Evolutionary conservation across 495 filamentous ascomycete species (phyloP), one percentile per base, ranked within the genome.

Genomic region (Terfezia boudieri): DNA sequence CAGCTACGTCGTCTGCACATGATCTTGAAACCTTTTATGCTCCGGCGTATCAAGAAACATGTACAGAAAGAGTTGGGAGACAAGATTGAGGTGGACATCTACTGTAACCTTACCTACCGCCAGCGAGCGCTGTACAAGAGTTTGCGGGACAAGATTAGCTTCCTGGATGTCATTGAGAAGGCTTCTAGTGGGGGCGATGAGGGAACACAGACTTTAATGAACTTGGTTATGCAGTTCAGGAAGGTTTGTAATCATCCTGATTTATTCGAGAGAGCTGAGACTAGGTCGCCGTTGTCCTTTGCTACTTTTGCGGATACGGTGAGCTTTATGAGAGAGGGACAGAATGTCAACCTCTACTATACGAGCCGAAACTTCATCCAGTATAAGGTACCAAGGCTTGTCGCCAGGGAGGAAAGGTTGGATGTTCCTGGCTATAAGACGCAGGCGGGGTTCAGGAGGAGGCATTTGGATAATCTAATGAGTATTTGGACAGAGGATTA

Each of bases 171-270:
- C 48, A 92, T 96, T 57, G 90, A 99, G 68, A 96, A 95, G 74
- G 88, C 88, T 10, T 84, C 88, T 5, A 73, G 89, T 53, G 92
- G 92, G 36, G 89, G 94, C 62, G 90, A 99, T 41, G 79, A 85
- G 59, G 92, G 95, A 61, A 89, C 85, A 32, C 86, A 86, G 12
- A 99, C 88, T 16, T 66, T 99, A 63, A 98, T 98, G 90, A 98
- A 96, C 66, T 73, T 98, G 57, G 90, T 98, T 55, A 98, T 98
- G 90, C 92, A 98, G 68, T 98, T 98, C 76, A 80, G 90, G 54
- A 98, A 98, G 71, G 92, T 98, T 53, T 98, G 90, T 72, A 98
- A 98, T 62, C 90, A 98, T 67, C 90, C 90, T 2, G 90, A 98
- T 70, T 71, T 98, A 20, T 96, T 96, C 57, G 88, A 99, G 66